Evolutionary conservation across 2,329 filamentous ascomycete genomes (phyloP), one percentile per base, ranked within the genome.

Genomic region (Aspergillus phoenicis): DNA sequence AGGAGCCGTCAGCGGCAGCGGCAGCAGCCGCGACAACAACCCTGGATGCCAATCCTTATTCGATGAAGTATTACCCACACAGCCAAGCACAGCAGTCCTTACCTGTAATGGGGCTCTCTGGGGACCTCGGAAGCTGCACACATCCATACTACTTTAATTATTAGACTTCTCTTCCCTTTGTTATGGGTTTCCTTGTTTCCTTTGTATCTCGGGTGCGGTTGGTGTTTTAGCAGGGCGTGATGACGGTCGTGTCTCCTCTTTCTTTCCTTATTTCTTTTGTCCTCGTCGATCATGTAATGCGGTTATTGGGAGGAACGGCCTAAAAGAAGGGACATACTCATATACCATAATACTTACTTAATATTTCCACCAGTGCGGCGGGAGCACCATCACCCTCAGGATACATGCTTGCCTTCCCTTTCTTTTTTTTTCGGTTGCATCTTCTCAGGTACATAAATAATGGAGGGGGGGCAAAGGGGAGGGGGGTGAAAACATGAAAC

Each of bases 141-240:
- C 64, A 69, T 20, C 71, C 71, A 5, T 73, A 72, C 45, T 72
- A 72, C 59, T 73, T 71, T 57, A 63, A 66, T 20, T 70, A 68
- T 52, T 72, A 67, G 43, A 20, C 41, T 43, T 39, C 33, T 36
- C 11, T 36, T 20, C 13, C 36, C 39, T 28, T 30, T 26, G 22
- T 26, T 30, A 17, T 17, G 17, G 4, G 2, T 6, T 36, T 49
- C 28, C 28, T 36, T 36, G 33, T 54, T 54, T 39, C 48, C 45
- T 38, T 55, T 57, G 6, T 51, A 41, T 57, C 11, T 59, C 41
- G 41, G 41, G 41, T 45, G 20, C 22, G 41, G 41, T 54, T 45
- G 41, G 41, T 8, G 17, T 51, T 33, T 17, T 51, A 17, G 47
- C 24, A 28, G 47, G 47, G 26, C n/a, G 47, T 28, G 47, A 49